Evolutionary conservation across 2,329 filamentous ascomycete genomes (phyloP).

Genomic region (Botrytis deweyae): DNA sequence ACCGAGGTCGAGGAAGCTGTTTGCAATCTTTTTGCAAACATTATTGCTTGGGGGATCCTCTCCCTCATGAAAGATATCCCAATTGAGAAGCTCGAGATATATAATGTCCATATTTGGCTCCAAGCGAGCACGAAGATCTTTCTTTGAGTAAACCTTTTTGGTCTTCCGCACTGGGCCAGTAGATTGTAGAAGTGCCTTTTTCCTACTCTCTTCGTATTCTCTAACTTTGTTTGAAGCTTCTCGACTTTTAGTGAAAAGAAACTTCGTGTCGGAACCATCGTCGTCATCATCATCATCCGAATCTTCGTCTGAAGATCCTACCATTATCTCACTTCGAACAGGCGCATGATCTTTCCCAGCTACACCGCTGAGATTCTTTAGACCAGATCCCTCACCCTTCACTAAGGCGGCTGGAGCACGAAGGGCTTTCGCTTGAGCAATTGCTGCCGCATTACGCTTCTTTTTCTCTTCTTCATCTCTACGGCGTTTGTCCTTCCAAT

Average conservation of each 20-base stretch:
- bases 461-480: constrained; percentile 73
- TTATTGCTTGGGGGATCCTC: constrained; percentile 79
- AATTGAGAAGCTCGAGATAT: constrained; percentile 82
- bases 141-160: constrained; percentile 75
- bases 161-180: constrained; percentile 80
- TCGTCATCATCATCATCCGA: constrained; percentile 71
- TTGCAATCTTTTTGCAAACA: constrained; percentile 72
- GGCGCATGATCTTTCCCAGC: constrained; percentile 76
- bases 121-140: constrained; percentile 91
- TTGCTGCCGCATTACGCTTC: constrained; percentile 67
- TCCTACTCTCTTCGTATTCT: constrained; percentile 48
- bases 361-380: constrained; percentile 68
- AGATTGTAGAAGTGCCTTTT: constrained; percentile 51
- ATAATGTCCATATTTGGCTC: constrained; percentile 83
- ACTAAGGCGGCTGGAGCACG: constrained; percentile 54
- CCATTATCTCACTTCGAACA: constrained; percentile 84
- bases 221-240: constrained; percentile 38
- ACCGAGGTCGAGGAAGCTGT: constrained; percentile 70
- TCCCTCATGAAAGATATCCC: constrained; percentile 91
- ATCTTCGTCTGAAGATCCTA: constrained; percentile 70
- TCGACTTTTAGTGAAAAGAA: constrained; percentile 48
- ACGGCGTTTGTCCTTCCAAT: constrained; percentile 72
- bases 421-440: constrained; percentile 67
- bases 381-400: constrained; percentile 75
- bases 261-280: constrained; percentile 38